Evolutionary conservation across 768 basidiomycete genomes (phyloP).

Genomic region (Pulveroboletus sp.): DNA sequence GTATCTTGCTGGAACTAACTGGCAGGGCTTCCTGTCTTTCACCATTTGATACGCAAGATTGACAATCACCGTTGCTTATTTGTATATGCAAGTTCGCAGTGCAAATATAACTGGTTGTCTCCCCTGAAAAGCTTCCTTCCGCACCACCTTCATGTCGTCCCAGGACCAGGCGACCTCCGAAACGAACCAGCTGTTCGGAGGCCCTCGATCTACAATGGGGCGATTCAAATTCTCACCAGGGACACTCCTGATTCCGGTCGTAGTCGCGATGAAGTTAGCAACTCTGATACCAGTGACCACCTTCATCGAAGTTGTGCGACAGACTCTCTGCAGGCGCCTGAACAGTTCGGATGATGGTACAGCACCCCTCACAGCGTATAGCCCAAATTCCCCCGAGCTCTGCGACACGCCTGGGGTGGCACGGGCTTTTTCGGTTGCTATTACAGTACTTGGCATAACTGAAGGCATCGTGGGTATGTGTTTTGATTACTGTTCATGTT

Average conservation of each 20-base stretch:
- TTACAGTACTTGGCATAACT: slow-evolving; percentile 12
- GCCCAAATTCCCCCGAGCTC: slow-evolving; percentile 6
- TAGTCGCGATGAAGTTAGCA: slow-evolving; percentile 23
- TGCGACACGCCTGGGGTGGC: slow-evolving; percentile 24
- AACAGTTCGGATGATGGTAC: slow-evolving; percentile 9
- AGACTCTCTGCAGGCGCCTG: slow-evolving; percentile 26
- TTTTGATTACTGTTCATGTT: not conserved
- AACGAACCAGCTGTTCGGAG: slow-evolving; percentile 8
- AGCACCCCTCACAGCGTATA: slow-evolving; percentile 5
- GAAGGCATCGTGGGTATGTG: slow-evolving; percentile 2
- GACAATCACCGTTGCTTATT: too few species aligned
- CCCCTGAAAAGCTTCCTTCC: too few species aligned
- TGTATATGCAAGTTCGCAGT: too few species aligned
- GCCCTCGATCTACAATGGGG: not conserved
- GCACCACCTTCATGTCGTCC: slow-evolving; percentile 13
- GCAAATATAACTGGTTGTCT: too few species aligned
- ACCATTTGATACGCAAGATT: too few species aligned
- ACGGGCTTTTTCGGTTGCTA: slow-evolving; percentile 18
- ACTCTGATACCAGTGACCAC: slow-evolving; percentile 23
- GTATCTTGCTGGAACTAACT: too few species aligned
- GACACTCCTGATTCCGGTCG: slow-evolving; percentile 28
- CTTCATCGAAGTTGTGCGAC: slow-evolving; percentile 24
- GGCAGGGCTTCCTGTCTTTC: too few species aligned
- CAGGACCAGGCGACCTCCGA: slow-evolving; percentile 5
- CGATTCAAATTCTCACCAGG: slow-evolving; percentile 7